Base-by-base conservation (phyloP, 257 asterid species). In the Solanum chilense region DNA sequence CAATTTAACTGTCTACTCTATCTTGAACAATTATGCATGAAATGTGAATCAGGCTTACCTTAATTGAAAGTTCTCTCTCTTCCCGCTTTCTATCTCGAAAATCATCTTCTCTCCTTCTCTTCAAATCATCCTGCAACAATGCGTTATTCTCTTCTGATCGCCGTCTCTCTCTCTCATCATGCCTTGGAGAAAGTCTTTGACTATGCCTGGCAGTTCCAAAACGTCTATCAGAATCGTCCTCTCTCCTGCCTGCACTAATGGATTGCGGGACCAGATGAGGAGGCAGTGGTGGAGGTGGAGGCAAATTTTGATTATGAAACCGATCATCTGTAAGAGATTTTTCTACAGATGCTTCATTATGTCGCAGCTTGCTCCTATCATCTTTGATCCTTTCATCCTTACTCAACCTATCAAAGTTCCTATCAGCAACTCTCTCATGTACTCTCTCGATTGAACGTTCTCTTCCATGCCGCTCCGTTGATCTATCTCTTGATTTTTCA, bases 211-310 rank as follows among this genome's bases (percentile, higher is more conserved):
- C 89, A 90, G 90, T 92, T 84, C 95, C 98, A 86, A 92, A 93
- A 86, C 99, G 93, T 89, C 99, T 93, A 88, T 97, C 99, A 89
- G 90, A 90, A 90, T 97, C 99, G 41, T 97, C 99, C 27, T 95
- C 99, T 90, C 97, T 93, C 92, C 98, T 93, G 84, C 91, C 89
- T 39, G 95, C 91, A 90, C 80, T 92, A 78, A 97, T 87, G 66
- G 99, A 96, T 83, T 95, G 99, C 56, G 99, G 99, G 87, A 94
- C 91, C 73, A 96, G 90, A 71, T 97, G 96, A 83, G 98, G 99
- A 35, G 98, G 98, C 88, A 97, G 88, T 80, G 99, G 99, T 21
- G 99, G 99, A 85, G 99, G 99, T 25, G 99, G 99, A 58, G 99
- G 99, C 90, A 97, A 92, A 88, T 93, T 88, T 88, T 94, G 98